Evolutionary conservation across 2,329 filamentous ascomycete genomes (phyloP).

Genomic region (Exophiala spinifera): DNA sequence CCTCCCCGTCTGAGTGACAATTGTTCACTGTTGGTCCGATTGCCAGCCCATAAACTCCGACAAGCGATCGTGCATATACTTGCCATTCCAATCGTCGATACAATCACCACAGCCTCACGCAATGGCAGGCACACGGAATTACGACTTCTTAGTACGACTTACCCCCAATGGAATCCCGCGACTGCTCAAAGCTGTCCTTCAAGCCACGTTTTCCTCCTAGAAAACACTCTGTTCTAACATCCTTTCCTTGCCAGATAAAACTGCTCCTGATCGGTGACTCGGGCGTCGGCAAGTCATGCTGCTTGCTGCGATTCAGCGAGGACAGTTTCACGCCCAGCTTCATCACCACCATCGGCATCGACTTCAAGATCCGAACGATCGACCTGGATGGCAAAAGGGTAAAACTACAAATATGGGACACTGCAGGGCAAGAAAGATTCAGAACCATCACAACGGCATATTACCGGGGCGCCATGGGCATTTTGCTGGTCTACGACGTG

Average conservation of each 20-base stretch:
- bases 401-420: slow-evolving; percentile 99
- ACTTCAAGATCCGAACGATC: slow-evolving; percentile 99
- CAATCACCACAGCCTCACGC: slow-evolving; percentile 6
- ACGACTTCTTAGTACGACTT: slow-evolving; percentile 92
- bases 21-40: background rate
- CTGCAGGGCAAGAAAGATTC: slow-evolving; percentile 96
- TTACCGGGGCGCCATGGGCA: slow-evolving; percentile 97
- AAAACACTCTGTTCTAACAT: too few relatives aligned
- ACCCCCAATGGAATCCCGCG: slow-evolving; percentile 15
- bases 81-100: background rate
- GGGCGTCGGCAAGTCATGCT: slow-evolving; percentile 95
- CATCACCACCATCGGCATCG: slow-evolving; percentile 98
- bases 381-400: slow-evolving; percentile 98
- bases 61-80: background rate
- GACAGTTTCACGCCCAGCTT: slow-evolving; percentile 97
- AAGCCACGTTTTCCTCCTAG: slow-evolving; percentile 2
- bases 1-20: background rate
- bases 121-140: slow-evolving; percentile 98
- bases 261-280: slow-evolving; percentile 94
- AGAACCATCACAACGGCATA: slow-evolving; percentile 98
- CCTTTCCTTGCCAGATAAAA: slow-evolving; percentile 83
- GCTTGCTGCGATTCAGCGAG: slow-evolving; percentile 92
- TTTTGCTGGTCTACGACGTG: slow-evolving; percentile 95
- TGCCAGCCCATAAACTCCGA: background rate
- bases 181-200: slow-evolving; percentile 19